Evolutionary conservation across 192 early-diverging fungal species (phyloP).

Genomic region (Entomortierella parvispora): DNA sequence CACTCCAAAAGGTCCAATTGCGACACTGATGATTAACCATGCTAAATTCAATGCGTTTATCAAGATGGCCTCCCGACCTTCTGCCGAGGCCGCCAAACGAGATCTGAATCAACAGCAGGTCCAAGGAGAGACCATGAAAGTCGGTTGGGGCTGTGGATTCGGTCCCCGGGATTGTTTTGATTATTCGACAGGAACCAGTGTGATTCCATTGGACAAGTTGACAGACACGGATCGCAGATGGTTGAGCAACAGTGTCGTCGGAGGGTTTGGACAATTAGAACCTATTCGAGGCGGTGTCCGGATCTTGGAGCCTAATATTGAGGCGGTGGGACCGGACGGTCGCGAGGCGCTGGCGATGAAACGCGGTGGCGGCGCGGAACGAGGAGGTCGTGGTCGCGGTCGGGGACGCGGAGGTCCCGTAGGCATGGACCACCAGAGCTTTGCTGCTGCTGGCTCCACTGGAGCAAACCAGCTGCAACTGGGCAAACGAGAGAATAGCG

Average conservation of each 20-base stretch:
- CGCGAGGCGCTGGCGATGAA: constrained; percentile 37
- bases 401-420: constrained; percentile 13
- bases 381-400: constrained; percentile 1
- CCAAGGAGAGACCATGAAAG: constrained; percentile 47
- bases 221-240: constrained; percentile 56
- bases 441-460: neutral
- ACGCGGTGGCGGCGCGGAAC: constrained; percentile 2
- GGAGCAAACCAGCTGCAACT: neutral
- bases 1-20: constrained; percentile 38
- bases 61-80: constrained; percentile 52
- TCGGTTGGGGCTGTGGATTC: constrained; percentile 59
- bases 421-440: neutral
- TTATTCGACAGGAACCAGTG: constrained; percentile 40
- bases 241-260: constrained; percentile 42
- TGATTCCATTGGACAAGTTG: constrained; percentile 51
- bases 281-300: constrained; percentile 49
- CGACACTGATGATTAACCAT: constrained; percentile 54
- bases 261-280: constrained; percentile 51
- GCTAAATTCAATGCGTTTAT: constrained; percentile 58
- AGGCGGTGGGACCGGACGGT: constrained; percentile 25
- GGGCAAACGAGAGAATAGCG: neutral
- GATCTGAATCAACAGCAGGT: constrained; percentile 32
- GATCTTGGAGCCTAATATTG: constrained; percentile 55
- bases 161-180: constrained; percentile 58
- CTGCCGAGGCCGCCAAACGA: constrained; percentile 35